Conservation (phyloP, 805 yeast genomes). For the Wickerhamomyces hampshirensis region DNA sequence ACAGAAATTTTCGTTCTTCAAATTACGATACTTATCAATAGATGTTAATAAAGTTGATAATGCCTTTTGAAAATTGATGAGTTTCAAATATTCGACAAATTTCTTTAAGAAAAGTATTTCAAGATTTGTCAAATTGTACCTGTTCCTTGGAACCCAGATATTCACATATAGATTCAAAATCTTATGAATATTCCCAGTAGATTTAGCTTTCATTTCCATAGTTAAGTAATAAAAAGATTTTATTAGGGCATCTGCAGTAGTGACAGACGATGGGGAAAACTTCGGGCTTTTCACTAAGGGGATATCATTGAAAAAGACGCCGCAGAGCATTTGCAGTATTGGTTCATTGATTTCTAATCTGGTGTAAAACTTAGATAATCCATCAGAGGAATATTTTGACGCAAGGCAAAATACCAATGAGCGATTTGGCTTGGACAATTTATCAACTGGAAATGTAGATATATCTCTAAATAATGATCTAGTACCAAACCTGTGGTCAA, state of each 20-base stretch:
- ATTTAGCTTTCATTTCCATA: constrained; percentile 29
- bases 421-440: constrained; percentile 16
- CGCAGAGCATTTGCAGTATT: constrained; percentile 22
- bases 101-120: constrained; percentile 16
- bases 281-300: constrained; percentile 13
- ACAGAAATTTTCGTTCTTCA: constrained; percentile 5
- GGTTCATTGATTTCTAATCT: constrained; percentile 14
- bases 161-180: constrained; percentile 27
- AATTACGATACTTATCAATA: constrained; percentile 10
- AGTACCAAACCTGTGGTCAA: constrained; percentile 10
- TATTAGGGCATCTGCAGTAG: constrained; percentile 27
- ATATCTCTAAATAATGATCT: constrained; percentile 6
- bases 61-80: constrained; percentile 15
- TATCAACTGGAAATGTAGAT: constrained; percentile 2
- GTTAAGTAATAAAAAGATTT: constrained; percentile 30
- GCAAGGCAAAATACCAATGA: constrained; percentile 16
- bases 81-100: constrained; percentile 18
- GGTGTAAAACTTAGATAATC: constrained; percentile 7
- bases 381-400: constrained; percentile 9
- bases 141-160: constrained; percentile 27
- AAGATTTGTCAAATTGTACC: constrained; percentile 7
- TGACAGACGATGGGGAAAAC: constrained; percentile 1
- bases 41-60: constrained; percentile 8
- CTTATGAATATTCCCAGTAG: constrained; percentile 26
- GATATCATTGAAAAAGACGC: constrained; percentile 9